Percentiles rank a stretch among this genome's conserved stretches.
These are phyloP conservation scores for Neurospora sp. DNA, from an alignment of 495 filamentous ascomycete species.

Conservation along the genomic window DNA sequence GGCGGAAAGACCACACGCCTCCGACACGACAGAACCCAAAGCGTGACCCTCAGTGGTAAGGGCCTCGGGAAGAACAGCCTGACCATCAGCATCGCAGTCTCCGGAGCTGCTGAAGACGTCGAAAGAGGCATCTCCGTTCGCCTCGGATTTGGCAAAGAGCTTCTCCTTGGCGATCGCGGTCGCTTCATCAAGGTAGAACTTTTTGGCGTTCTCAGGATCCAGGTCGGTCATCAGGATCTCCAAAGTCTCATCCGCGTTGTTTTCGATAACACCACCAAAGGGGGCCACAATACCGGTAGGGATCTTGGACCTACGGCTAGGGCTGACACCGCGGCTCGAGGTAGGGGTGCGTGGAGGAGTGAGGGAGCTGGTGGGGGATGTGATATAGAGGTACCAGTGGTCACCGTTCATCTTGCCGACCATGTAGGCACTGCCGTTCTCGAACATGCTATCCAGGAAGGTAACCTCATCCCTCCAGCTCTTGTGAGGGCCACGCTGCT, in stretches of 20 bases:
- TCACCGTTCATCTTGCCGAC: constrained; percentile 99
- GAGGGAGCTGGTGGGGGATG: constrained; percentile 65
- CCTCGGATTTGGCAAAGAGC: constrained; percentile 50
- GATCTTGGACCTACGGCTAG: constrained; percentile 30
- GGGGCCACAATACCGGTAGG: constrained; percentile 61
- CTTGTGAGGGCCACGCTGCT: constrained; percentile 86
- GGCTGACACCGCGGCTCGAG: constrained; percentile 13
- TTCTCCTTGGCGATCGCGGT: constrained; percentile 77
- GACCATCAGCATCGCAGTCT: constrained; percentile 39
- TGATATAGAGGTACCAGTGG: constrained; percentile 98
- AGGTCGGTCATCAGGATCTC: constrained; percentile 98
- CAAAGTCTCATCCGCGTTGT: constrained; percentile 71
- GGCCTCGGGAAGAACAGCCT: constrained; percentile 48
- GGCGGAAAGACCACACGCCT: constrained; percentile 78
- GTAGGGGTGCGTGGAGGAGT: constrained; percentile 75
- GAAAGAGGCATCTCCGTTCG: constrained; percentile 43
- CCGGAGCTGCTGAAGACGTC: constrained; percentile 73
- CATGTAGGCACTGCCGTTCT: constrained; percentile 95
- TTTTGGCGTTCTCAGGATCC: constrained; percentile 82
- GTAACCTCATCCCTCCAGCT: constrained; percentile 97
- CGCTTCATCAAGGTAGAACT: constrained; percentile 92
- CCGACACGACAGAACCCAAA: constrained; percentile 85
- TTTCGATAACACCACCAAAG: constrained; percentile 30
- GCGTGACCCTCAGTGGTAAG: constrained; percentile 89
- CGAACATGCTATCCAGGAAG: constrained; percentile 79